Base-by-base conservation (phyloP, 768 basidiomycete species). In the Leccinum incarnatum region DNA sequence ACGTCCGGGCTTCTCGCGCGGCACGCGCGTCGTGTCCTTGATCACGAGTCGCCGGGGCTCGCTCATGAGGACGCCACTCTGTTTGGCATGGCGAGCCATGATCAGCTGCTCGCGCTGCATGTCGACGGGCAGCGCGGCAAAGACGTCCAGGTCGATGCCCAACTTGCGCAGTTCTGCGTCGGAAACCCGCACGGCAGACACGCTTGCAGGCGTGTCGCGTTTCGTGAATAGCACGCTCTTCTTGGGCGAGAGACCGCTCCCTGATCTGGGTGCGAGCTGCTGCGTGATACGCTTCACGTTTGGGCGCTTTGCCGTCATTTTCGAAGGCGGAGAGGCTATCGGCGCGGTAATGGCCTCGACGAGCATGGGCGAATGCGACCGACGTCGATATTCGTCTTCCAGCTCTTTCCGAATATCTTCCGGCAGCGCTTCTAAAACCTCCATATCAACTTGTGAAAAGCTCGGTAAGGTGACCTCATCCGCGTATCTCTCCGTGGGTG, bases 101-200 rank as follows among this genome's bases (percentile, higher is more conserved):
- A 81, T 76, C 29, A 95, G 74, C 60, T 90, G 87, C 65, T 96
- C 93, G 52, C 83, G 81, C 67, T 93, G 89, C 46, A 93, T 69
- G 23, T 83, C 79, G 1, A 73, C 71, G 0, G 92, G 93, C 3
- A 98, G 71, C 32, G 72, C 75, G 0, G 72, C 74, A 64, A 91
- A 95, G 6, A 91, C 85, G 7, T 79, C 83, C 0, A 84, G 84
- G 68, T 95, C 93, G 65, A 98, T 83, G 11, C 81, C 84, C 23
- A 95, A 77, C 37, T 80, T 77, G 14, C 66, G 72, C 42, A 97
- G 77, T 65, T 92, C 85, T 2, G 71, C 76, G 17, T 85, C 79
- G 0, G 82, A 72, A 23, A 88, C 76, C 23, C 76, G 78, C 21
- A 82, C 70, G 0, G 73, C 67, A 15, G 74, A 72, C 64, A 76